Conservation (phyloP, 2,329 filamentous ascomycete genomes). For the Catunica adiposa region DNA sequence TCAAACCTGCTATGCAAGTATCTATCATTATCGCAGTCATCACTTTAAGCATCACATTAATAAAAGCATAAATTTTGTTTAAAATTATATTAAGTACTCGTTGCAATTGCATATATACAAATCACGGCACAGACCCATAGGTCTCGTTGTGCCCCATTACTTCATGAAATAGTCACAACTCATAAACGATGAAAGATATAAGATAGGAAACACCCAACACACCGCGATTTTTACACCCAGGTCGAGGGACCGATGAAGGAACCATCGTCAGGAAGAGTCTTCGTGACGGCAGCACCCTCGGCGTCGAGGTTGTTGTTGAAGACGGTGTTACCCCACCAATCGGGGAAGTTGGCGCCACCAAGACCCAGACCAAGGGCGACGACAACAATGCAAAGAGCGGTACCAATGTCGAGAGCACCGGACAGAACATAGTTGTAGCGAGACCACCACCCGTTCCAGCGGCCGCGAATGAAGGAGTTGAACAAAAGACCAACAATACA, state of each 20-base stretch:
- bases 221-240: slow-evolving; percentile 15
- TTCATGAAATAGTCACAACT: not conserved
- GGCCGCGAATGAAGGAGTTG: slow-evolving; percentile 34
- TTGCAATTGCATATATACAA: not conserved
- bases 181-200: not conserved
- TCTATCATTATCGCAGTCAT: no score
- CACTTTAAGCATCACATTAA: no score
- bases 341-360: slow-evolving; percentile 27
- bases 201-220: not conserved
- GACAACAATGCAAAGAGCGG: slow-evolving; percentile 39
- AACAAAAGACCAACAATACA: slow-evolving; percentile 38
- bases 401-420: slow-evolving; percentile 41
- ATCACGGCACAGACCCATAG: not conserved
- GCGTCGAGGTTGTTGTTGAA: slow-evolving; percentile 21
- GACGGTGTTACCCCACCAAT: slow-evolving; percentile 35
- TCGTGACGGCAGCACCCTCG: slow-evolving; percentile 19
- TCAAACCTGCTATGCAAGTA: no score
- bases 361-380: slow-evolving; percentile 31
- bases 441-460: slow-evolving; percentile 40
- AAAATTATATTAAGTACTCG: not conserved
- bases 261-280: slow-evolving; percentile 18
- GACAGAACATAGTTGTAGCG: slow-evolving; percentile 44
- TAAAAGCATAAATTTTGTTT: no score
- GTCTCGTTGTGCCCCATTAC: not conserved
- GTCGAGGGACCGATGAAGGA: slow-evolving; percentile 19